Conservation (phyloP, 805 yeast genomes). For the Yarrowia sp. region DNA sequence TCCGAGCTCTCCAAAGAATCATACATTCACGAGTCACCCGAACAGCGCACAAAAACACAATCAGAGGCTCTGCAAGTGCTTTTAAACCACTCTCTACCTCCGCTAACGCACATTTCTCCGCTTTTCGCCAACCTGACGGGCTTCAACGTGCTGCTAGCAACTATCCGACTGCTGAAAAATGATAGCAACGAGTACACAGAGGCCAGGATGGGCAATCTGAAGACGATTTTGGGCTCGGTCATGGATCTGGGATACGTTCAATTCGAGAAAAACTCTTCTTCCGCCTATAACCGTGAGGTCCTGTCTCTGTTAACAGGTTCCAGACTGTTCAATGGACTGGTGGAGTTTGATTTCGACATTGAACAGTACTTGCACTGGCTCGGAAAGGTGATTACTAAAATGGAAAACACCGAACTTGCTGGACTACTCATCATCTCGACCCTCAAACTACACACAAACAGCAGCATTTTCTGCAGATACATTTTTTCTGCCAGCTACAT, state of each 20-base stretch:
- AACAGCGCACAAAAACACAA: neutral
- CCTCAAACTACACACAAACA: neutral
- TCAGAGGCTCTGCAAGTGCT: neutral
- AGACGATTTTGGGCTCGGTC: neutral
- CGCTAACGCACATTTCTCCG: neutral
- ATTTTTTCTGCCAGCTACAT: neutral
- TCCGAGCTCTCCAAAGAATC: neutral
- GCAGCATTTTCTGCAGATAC: neutral
- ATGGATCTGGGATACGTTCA: neutral
- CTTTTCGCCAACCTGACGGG: neutral
- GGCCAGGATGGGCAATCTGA: neutral
- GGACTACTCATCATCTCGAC: neutral
- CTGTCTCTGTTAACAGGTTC: neutral
- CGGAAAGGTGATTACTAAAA: neutral
- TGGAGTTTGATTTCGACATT: neutral
- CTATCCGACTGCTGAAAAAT: neutral
- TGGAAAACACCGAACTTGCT: neutral
- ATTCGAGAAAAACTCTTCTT: neutral
- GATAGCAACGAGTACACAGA: neutral
- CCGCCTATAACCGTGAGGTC: neutral
- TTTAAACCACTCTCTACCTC: neutral
- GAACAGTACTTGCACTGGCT: conserved; percentile 1
- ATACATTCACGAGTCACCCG: neutral
- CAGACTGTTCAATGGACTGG: neutral
- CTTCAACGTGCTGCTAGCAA: neutral